A percentile compares a stretch with the other conserved stretches of the same genome.
Evolutionary conservation across 768 basidiomycete genomes (phyloP).

Genomic region (Boletus rubroflammeus): DNA sequence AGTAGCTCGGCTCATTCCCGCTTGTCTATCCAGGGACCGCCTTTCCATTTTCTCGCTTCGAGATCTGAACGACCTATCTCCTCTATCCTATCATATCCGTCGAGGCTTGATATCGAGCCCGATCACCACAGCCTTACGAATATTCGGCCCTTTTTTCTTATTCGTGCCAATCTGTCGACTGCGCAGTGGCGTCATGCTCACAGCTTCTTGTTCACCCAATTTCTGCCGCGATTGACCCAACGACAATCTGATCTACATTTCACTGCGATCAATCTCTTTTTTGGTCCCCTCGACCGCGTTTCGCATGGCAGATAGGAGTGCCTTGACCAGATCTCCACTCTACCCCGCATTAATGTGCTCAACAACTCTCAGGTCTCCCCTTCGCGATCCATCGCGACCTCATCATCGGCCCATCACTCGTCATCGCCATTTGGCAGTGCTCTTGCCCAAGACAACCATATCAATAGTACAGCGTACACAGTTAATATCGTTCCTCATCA

Average conservation of each 20-base stretch:
- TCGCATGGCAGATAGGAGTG: conserved; percentile 13
- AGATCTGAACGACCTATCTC: conserved; percentile 9
- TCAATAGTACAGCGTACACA: not conserved
- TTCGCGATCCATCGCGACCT: conserved; percentile 24
- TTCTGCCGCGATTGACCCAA: conserved; percentile 9
- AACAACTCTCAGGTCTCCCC: not conserved
- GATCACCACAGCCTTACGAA: not conserved
- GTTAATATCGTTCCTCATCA: not conserved
- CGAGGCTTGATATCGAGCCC: conserved; percentile 1
- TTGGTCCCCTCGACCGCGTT: not conserved
- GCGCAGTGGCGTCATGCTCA: conserved; percentile 2
- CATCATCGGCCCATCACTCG: conserved; percentile 3
- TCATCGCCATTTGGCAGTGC: conserved; percentile 3
- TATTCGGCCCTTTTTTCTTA: not conserved
- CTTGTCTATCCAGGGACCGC: conserved; percentile 5
- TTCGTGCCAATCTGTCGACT: not conserved
- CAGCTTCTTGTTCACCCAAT: conserved; percentile 1
- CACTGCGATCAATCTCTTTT: conserved; percentile 14
- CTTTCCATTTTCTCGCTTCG: not conserved
- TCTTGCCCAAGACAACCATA: not conserved
- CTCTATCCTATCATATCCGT: conserved; percentile 9
- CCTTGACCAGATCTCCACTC: conserved; percentile 4
- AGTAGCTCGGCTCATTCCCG: conserved; percentile 10
- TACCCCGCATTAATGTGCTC: conserved; percentile 16
- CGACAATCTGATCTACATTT: conserved; percentile 22